Conservation (phyloP, 2,329 filamentous ascomycete genomes). For the Aspergillus flavus region DNA sequence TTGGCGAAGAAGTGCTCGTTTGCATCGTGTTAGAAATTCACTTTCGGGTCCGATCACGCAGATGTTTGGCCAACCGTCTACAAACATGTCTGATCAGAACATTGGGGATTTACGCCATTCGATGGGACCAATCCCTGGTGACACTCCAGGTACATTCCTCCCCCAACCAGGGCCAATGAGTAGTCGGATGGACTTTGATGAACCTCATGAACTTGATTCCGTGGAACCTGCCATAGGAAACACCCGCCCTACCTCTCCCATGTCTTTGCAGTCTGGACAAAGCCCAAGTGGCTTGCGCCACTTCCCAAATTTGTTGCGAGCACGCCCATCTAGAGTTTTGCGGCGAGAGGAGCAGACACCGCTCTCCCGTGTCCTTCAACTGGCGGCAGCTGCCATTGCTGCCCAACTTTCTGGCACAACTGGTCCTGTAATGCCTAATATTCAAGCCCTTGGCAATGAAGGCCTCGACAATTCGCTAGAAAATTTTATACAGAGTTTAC, state of each 20-base stretch:
- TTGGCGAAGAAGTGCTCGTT: constrained; percentile 44
- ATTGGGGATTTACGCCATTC: constrained; percentile 31
- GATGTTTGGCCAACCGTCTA: constrained; percentile 44
- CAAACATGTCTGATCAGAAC: constrained; percentile 27
- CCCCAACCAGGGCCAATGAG: constrained; percentile 43
- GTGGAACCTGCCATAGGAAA: constrained; percentile 42
- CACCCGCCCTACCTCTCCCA: constrained; percentile 31
- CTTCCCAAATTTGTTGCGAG: constrained; percentile 49
- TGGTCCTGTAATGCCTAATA: constrained; percentile 57
- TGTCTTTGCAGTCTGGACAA: constrained; percentile 30
- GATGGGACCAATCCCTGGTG: constrained; percentile 31
- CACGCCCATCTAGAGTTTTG: constrained; percentile 56
- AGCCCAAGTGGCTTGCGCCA: constrained; percentile 39
- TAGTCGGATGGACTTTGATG: constrained; percentile 44
- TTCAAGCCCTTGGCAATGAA: constrained; percentile 56
- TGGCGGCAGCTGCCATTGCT: constrained; percentile 66
- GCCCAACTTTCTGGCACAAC: constrained; percentile 66
- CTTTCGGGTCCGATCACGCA: constrained; percentile 47
- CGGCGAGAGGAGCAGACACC: constrained; percentile 64
- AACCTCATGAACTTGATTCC: constrained; percentile 45
- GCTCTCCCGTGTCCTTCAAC: constrained; percentile 63
- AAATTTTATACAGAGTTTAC: constrained; percentile 64
- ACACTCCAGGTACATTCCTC: constrained; percentile 37
- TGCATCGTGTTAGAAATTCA: constrained; percentile 48
- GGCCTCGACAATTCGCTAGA: constrained; percentile 65